These are phyloP conservation scores for Diaporthe aspalathi DNA, from an alignment of 2,329 filamentous ascomycete species.

Conservation along the genomic window DNA sequence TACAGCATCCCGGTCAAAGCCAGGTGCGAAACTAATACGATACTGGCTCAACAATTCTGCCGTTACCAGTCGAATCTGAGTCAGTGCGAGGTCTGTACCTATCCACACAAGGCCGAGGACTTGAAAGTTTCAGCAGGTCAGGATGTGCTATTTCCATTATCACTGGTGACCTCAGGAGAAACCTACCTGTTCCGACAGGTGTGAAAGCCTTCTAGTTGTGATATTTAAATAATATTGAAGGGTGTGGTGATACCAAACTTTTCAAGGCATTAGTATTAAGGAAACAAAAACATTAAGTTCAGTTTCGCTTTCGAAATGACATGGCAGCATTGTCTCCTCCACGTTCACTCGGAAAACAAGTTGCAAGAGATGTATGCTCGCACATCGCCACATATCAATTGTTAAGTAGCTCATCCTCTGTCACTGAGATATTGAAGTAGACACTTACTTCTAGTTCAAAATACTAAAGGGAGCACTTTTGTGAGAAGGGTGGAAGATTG, in stretches of 20 bases:
- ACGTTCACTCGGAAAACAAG: not conserved
- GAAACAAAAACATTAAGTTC: not conserved
- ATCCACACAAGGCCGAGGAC: no score
- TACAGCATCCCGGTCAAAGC: no score
- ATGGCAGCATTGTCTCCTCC: not conserved
- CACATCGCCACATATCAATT: not conserved
- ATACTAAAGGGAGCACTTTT: not conserved
- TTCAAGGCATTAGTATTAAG: not conserved
- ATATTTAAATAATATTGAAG: no score
- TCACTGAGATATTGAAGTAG: not conserved
- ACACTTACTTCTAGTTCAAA: not conserved
- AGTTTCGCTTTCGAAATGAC: not conserved
- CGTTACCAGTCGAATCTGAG: no score
- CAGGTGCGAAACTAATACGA: no score
- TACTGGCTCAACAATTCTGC: no score
- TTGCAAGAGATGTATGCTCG: not conserved
- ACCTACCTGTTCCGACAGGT: no score
- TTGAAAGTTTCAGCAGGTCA: no score
- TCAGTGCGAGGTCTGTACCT: no score
- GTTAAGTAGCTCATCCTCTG: not conserved
- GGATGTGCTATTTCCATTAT: no score
- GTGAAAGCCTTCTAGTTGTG: no score
- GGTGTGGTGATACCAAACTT: not conserved
- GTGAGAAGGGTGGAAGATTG: not conserved
- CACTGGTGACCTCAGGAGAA: no score